Conservation (phyloP, 2,329 filamentous ascomycete genomes). For the Penicillium hordei region DNA sequence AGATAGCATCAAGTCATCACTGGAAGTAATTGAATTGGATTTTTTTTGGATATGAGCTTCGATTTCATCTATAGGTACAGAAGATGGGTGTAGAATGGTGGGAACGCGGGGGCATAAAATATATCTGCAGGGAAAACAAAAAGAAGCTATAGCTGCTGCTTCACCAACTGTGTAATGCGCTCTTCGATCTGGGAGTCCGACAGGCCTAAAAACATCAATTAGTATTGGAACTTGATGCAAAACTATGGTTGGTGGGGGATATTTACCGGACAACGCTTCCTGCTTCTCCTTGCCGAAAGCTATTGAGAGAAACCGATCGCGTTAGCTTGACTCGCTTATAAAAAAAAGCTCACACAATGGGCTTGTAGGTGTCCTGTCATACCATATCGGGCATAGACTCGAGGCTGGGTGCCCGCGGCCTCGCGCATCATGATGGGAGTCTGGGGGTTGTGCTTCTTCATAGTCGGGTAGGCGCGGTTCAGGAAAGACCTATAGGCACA, state of each 20-base stretch:
- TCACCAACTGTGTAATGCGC: constrained; percentile 63
- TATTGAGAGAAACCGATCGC: constrained; percentile 31
- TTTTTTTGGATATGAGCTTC: constrained; percentile 20
- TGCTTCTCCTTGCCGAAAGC: constrained; percentile 68
- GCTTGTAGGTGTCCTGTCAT: constrained; percentile 31
- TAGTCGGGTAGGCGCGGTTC: constrained; percentile 86
- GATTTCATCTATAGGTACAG: constrained; percentile 44
- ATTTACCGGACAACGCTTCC: constrained; percentile 60
- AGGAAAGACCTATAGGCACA: constrained; percentile 72
- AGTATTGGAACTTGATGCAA: constrained; percentile 7
- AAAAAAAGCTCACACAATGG: neutral
- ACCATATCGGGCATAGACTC: constrained; percentile 93
- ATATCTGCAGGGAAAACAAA: constrained; percentile 13
- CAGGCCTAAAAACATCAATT: constrained; percentile 50
- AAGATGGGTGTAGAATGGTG: constrained; percentile 26
- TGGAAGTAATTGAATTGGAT: constrained; percentile 3
- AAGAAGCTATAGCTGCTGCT: constrained; percentile 43
- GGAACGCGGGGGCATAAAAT: constrained; percentile 28
- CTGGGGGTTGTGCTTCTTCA: constrained; percentile 98
- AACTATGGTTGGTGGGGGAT: neutral
- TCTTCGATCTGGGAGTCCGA: constrained; percentile 71
- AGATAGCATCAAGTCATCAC: neutral
- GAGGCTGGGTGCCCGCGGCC: constrained; percentile 78
- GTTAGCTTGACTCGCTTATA: constrained; percentile 15
- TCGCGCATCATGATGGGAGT: constrained; percentile 94